Base-by-base conservation (phyloP, 2,329 filamentous ascomycete genomes). In the Rhinocladiella mackenziei region DNA sequence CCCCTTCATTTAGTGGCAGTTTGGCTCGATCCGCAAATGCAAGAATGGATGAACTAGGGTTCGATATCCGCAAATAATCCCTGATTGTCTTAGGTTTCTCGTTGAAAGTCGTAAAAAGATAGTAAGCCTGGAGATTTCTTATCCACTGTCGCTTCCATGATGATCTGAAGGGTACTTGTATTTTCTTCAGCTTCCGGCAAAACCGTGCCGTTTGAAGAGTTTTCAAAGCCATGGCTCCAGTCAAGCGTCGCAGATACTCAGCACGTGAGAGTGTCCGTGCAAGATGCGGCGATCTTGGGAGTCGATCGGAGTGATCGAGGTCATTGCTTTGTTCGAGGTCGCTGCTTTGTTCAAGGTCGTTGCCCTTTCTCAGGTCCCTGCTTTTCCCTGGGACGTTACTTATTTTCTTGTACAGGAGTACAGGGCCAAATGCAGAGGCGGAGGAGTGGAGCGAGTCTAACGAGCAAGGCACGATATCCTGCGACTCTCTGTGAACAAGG, bases 101-200 rank as follows among this genome's bases (percentile, higher is more conserved):
- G 17, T 32, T 20, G 19, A 50, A 47, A 4, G 48, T 36, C 9
- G 48, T 50, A 22, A 46, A 50, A 8, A 50, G 40, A 14, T 26
- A 43, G 22, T 50, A 50, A 2, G 48, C 39, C 11, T 32, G 41
- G 6, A 43, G 33, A 15, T 22, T 26, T 28, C 22, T 42, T 33
- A 15, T 33, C 28, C 34, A 14, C 14, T 14, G 19, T 3, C 20
- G n/a, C 34, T 15, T 37, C 11, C 20, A 22, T 18, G n/a, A 14
- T 10, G 7, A 10, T 33, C 17, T 15, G 31, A 13, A 14, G 5
- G 15, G n/a, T 15, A 33, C 32, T 5, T 19, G 11, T 15, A 6
- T 35, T 13, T 9, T 6, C 15, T 32, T 37, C 34, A 37, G n/a
- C 10, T 25, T 22, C 6, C 26, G 11, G 8, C 25, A 38, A 13